Evolutionary conservation across 129 eudicot species (phyloP).

Genomic region (Arctium lappa): DNA sequence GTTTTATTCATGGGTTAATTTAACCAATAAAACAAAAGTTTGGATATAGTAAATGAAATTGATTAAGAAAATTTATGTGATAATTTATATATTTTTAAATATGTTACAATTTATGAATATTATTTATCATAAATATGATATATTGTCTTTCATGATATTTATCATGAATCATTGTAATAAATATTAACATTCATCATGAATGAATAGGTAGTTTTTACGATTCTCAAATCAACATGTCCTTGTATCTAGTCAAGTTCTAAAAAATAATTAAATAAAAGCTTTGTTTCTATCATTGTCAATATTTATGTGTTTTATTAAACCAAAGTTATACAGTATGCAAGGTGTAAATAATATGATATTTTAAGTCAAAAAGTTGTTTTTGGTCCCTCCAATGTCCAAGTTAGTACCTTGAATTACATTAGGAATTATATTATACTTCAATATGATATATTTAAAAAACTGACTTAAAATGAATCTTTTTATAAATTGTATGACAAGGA

Average conservation of each 20-base stretch:
- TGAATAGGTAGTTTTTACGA: background rate
- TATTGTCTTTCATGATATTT: background rate
- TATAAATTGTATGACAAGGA: no score
- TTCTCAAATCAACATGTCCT: background rate
- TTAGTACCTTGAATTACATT: background rate
- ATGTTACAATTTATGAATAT: background rate
- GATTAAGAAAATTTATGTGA: background rate
- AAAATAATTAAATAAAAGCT: background rate
- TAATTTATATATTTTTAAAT: background rate
- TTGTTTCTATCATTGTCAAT: background rate
- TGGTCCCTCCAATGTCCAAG: background rate
- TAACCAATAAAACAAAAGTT: background rate
- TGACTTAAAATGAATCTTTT: background rate
- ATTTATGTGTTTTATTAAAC: background rate
- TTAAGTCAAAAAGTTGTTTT: background rate
- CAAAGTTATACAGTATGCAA: background rate
- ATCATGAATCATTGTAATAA: no score
- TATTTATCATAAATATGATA: background rate
- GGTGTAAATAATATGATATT: background rate
- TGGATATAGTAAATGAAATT: background rate
- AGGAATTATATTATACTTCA: background rate
- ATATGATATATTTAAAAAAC: background rate
- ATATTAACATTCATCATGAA: background rate
- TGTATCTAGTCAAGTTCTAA: background rate
- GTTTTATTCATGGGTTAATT: background rate